These are phyloP conservation scores for Glycine latifolia DNA, from an alignment of 306 rosid species.

Conservation along the genomic window DNA sequence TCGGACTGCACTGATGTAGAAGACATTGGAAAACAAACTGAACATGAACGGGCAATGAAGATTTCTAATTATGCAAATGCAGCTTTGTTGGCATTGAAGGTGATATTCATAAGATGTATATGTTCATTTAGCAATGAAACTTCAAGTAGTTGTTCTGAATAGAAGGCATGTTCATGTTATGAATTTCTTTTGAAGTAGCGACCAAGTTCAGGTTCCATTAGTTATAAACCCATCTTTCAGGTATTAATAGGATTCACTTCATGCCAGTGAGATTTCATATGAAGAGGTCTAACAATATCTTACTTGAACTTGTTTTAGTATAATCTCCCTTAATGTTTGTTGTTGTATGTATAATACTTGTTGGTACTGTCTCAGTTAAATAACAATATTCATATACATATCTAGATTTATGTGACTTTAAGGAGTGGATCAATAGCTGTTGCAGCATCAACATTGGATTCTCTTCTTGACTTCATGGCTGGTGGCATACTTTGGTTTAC, in stretches of 20 bases:
- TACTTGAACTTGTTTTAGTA: not conserved
- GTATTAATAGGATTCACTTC: not conserved
- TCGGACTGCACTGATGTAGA: conserved; percentile 33
- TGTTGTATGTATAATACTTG: not conserved
- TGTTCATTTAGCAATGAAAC: conserved; percentile 35
- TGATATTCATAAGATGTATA: conserved; percentile 33
- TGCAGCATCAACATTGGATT: conserved; percentile 83
- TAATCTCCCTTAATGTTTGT: not conserved
- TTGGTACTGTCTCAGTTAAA: not conserved
- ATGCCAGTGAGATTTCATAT: conserved; percentile 1
- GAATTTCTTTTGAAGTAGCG: not conserved
- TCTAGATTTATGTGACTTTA: conserved; percentile 68
- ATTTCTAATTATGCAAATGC: conserved; percentile 66
- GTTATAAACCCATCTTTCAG: not conserved
- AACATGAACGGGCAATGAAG: conserved; percentile 67
- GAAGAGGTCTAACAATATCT: not conserved
- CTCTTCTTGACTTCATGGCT: conserved; percentile 85
- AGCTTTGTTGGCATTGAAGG: conserved; percentile 60
- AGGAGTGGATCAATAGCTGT: conserved; percentile 80
- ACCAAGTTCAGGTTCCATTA: conserved; percentile 1
- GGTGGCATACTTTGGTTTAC: conserved; percentile 97
- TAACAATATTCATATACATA: conserved; percentile 8
- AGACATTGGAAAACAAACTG: conserved; percentile 54
- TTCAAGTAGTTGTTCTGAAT: not conserved
- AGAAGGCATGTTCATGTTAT: not conserved